phyloP scores from a whole-genome alignment of 805 yeast genomes.

The Lipomyces sp. region DNA sequence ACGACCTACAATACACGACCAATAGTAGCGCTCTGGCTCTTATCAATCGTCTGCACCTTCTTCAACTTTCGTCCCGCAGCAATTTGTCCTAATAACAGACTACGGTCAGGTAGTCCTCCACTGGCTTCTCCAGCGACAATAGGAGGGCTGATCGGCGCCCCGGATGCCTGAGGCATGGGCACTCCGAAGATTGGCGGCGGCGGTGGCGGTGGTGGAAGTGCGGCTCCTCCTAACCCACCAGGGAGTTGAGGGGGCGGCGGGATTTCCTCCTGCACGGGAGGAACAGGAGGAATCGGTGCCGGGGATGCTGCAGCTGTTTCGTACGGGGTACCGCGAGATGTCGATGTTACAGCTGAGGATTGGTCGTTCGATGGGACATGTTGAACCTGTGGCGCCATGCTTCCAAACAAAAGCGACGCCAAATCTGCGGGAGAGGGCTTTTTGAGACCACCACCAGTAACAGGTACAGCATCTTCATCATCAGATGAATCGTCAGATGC shows the following conservation, averaged over 20 bases:
- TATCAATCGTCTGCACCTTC: conserved; percentile 49
- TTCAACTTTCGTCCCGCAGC: conserved; percentile 57
- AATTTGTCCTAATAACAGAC: conserved; percentile 63
- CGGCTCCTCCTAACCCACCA: conserved; percentile 48
- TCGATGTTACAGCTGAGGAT: conserved; percentile 39
- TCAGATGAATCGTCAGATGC: conserved; percentile 41
- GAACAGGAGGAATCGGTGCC: conserved; percentile 17
- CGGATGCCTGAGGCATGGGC: conserved; percentile 45
- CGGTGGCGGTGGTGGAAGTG: conserved; percentile 47
- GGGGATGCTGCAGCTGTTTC: conserved; percentile 45
- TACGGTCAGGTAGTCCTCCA: conserved; percentile 48
- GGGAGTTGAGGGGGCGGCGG: conserved; percentile 46
- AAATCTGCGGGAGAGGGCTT: conserved; percentile 48
- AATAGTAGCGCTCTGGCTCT: conserved; percentile 40
- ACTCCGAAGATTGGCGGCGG: conserved; percentile 47
- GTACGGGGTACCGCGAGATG: conserved; percentile 46
- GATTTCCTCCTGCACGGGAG: conserved; percentile 20
- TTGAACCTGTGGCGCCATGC: conserved; percentile 45
- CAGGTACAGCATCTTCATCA: conserved; percentile 44
- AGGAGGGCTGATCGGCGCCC: conserved; percentile 48
- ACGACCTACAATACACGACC: conserved; percentile 30
- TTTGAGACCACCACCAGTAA: conserved; percentile 43
- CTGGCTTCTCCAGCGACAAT: conserved; percentile 43
- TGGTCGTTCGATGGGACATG: conserved; percentile 37
- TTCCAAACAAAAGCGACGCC: conserved; percentile 51